These are phyloP conservation scores for Camellia oleifera DNA, from an alignment of 179 eudicot species.

Conservation along the genomic window DNA sequence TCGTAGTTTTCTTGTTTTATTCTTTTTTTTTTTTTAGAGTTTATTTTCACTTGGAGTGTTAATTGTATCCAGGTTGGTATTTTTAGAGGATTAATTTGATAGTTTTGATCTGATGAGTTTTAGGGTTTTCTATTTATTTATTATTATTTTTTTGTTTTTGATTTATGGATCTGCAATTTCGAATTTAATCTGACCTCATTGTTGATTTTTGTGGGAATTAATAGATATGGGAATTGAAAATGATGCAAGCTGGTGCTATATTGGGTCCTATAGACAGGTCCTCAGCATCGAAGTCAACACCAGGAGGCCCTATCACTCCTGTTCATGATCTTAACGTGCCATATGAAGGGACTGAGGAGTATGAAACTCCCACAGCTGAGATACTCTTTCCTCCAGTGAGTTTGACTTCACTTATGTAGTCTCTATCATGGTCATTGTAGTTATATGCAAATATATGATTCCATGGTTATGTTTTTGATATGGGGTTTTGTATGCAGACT, in stretches of 20 bases:
- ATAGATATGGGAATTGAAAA: conserved; percentile 87
- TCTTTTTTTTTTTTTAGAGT: conserved; percentile 19
- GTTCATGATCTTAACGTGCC: conserved; percentile 98
- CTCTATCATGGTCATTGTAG: not conserved
- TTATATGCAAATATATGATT: not conserved
- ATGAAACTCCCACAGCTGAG: conserved; percentile 96
- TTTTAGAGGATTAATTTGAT: not conserved
- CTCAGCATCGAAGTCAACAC: conserved; percentile 35
- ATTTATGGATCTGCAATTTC: not conserved
- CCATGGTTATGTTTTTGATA: conserved; percentile 11
- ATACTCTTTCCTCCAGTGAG: conserved; percentile 94
- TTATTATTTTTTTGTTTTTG: conserved; percentile 28
- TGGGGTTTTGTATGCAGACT: conserved; percentile 43
- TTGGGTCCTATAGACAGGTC: conserved; percentile 77
- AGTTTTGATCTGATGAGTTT: conserved; percentile 16
- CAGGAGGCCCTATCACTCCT: conserved; percentile 54
- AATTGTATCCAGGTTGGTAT: not conserved
- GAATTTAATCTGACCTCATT: not conserved
- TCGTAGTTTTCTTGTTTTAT: conserved; percentile 8
- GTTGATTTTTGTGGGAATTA: not conserved
- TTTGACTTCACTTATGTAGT: not conserved
- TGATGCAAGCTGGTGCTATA: conserved; percentile 90
- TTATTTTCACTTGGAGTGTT: not conserved
- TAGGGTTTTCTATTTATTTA: conserved; percentile 32
- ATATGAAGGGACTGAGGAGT: conserved; percentile 92